A percentile compares a stretch with the other conserved stretches of the same genome.
Conservation (phyloP, 2,329 filamentous ascomycete species). For the Microdochium bolleyi region DNA sequence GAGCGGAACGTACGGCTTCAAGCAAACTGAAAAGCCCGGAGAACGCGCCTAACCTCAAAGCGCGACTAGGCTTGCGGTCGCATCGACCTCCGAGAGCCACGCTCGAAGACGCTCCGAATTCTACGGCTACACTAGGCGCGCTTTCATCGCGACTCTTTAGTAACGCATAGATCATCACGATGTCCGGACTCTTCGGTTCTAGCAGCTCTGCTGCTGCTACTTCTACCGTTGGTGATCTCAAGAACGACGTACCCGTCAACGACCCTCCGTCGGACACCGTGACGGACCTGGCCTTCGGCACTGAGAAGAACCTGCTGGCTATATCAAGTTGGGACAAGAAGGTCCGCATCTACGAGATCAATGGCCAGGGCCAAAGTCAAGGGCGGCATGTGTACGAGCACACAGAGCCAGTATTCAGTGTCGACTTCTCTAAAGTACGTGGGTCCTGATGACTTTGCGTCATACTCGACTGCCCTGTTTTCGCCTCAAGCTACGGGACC, state of each 20-base stretch:
- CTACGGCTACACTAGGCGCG: no score
- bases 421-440: slow-evolving; percentile 81
- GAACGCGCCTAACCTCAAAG: no score
- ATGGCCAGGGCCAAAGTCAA: slow-evolving; percentile 66
- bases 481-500: background rate
- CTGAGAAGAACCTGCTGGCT: slow-evolving; percentile 66
- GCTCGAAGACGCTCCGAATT: no score
- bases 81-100: no score
- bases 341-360: slow-evolving; percentile 92
- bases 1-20: no score
- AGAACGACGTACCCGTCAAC: slow-evolving; percentile 73
- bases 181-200: slow-evolving; percentile 57
- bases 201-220: slow-evolving; percentile 42
- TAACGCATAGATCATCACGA: slow-evolving; percentile 22
- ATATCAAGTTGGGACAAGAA: slow-evolving; percentile 97
- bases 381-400: slow-evolving; percentile 84
- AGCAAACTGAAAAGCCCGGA: no score
- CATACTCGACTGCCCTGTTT: background rate
- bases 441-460: background rate
- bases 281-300: slow-evolving; percentile 71
- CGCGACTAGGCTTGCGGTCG: no score
- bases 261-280: slow-evolving; percentile 83
- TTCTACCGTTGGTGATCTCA: slow-evolving; percentile 82
- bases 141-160: background rate
- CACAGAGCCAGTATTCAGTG: slow-evolving; percentile 74